These are phyloP conservation scores for Leccinum longicurvipes DNA, from an alignment of 768 basidiomycete species.

Conservation along the genomic window DNA sequence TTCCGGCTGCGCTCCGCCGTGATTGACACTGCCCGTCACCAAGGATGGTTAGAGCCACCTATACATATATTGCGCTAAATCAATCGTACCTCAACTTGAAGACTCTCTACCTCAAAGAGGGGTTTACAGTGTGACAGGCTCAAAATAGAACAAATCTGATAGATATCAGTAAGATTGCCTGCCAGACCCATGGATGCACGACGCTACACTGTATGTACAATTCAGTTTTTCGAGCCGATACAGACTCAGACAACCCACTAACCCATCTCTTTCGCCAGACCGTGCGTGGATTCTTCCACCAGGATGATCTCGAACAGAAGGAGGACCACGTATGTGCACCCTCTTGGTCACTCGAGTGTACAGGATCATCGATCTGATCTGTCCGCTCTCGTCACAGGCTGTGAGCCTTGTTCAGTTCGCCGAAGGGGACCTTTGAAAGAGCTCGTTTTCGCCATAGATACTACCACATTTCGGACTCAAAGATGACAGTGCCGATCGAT, in stretches of 20 bases:
- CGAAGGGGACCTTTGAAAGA: neutral
- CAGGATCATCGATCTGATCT: constrained; percentile 1
- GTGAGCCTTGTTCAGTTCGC: constrained; percentile 7
- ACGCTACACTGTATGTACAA: constrained; percentile 16
- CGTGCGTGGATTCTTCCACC: constrained; percentile 15
- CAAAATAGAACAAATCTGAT: neutral
- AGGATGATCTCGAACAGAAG: constrained; percentile 16
- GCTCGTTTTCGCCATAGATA: constrained; percentile 36
- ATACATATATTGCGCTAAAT: neutral
- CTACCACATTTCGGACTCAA: constrained; percentile 57
- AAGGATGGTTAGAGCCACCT: neutral
- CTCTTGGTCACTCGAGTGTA: too few species aligned
- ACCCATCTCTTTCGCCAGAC: constrained; percentile 1
- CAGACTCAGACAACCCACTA: neutral
- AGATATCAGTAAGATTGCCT: neutral
- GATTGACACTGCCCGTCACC: neutral
- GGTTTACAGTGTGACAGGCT: neutral
- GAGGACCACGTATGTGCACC: constrained; percentile 11
- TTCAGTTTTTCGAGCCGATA: neutral
- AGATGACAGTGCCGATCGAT: constrained; percentile 48
- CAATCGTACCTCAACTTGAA: too few species aligned
- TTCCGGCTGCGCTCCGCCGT: neutral
- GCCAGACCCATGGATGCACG: constrained; percentile 5
- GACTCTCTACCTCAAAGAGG: neutral
- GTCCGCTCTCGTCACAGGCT: constrained; percentile 1